A percentile compares a stretch with the other conserved stretches of the same genome.
These are phyloP conservation scores for Pascua sp. DNA, from an alignment of 1,284 basidiomycete species.

Conservation along the genomic window DNA sequence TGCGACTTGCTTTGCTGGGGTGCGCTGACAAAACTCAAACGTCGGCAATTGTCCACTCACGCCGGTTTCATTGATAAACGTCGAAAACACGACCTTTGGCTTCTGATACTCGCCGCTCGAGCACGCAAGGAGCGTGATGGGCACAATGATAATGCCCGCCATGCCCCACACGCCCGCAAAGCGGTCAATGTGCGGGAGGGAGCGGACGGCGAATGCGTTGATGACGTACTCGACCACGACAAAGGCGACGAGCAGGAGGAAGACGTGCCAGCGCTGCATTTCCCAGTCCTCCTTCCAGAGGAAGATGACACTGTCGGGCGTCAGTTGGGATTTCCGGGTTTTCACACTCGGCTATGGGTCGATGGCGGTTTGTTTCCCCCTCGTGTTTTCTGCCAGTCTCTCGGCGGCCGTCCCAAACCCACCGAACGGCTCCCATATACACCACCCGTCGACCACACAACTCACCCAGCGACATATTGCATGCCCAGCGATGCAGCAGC, in stretches of 20 bases:
- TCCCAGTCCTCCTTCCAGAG: constrained; percentile 38
- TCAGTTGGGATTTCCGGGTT: too few species aligned
- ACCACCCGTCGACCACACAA: constrained; percentile 1
- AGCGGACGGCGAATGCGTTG: constrained; percentile 35
- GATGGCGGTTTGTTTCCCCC: too few species aligned
- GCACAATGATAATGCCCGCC: constrained; percentile 41
- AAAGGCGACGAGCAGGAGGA: constrained; percentile 28
- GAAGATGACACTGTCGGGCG: constrained; percentile 30
- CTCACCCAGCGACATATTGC: constrained; percentile 28
- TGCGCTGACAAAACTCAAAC: too few species aligned
- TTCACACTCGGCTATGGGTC: too few species aligned
- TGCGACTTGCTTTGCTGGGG: too few species aligned
- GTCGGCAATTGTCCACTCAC: neutral
- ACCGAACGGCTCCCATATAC: too few species aligned
- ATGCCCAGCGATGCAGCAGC: constrained; percentile 22
- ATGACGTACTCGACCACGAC: constrained; percentile 22
- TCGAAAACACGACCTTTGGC: constrained; percentile 46
- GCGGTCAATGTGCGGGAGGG: constrained; percentile 36
- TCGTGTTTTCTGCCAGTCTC: too few species aligned
- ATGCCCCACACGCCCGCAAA: constrained; percentile 40
- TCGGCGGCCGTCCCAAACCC: too few species aligned
- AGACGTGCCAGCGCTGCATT: constrained; percentile 20
- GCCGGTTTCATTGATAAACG: constrained; percentile 48
- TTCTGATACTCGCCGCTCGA: constrained; percentile 41
- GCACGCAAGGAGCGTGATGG: constrained; percentile 44